Conservation (phyloP, 2,329 filamentous ascomycete genomes). For the Helicocarpus griseus region DNA sequence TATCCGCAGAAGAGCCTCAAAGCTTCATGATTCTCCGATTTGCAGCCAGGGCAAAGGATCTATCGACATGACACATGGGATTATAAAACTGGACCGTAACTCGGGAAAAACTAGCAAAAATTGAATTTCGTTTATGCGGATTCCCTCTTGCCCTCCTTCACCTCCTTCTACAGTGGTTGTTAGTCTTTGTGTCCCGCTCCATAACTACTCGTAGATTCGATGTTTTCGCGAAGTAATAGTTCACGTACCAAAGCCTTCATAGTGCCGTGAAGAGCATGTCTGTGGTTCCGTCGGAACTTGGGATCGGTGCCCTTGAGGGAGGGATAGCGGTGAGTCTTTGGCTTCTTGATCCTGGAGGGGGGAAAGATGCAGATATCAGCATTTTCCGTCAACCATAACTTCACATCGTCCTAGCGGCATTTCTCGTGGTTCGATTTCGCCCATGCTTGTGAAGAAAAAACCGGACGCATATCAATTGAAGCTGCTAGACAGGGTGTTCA, state of each 20-base stretch:
- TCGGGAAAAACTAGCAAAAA: conserved; percentile 14
- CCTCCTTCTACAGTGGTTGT: conserved; percentile 68
- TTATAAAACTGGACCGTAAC: conserved; percentile 6
- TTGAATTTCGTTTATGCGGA: conserved; percentile 53
- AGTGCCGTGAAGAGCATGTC: conserved; percentile 98
- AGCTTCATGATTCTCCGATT: conserved; percentile 5
- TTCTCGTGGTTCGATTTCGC: background rate
- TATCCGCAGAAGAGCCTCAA: background rate
- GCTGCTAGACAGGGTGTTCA: conserved; percentile 17
- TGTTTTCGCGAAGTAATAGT: conserved; percentile 7
- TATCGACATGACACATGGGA: conserved; percentile 14
- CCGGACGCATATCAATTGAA: background rate
- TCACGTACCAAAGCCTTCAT: conserved; percentile 86
- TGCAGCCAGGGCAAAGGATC: conserved; percentile 1
- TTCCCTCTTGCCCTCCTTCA: conserved; percentile 91
- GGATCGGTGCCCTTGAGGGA: conserved; percentile 98
- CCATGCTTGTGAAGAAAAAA: background rate
- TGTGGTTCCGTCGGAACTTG: conserved; percentile 99
- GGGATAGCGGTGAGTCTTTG: conserved; percentile 97
- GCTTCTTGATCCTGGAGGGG: conserved; percentile 89
- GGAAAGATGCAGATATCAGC: conserved; percentile 4
- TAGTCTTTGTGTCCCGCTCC: conserved; percentile 16
- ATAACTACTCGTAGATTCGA: conserved; percentile 6
- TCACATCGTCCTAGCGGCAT: too few species aligned
- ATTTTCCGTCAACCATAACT: background rate